Evolutionary conservation across 768 basidiomycete genomes (phyloP).

Genomic region (Suillus fuscotomentosus): DNA sequence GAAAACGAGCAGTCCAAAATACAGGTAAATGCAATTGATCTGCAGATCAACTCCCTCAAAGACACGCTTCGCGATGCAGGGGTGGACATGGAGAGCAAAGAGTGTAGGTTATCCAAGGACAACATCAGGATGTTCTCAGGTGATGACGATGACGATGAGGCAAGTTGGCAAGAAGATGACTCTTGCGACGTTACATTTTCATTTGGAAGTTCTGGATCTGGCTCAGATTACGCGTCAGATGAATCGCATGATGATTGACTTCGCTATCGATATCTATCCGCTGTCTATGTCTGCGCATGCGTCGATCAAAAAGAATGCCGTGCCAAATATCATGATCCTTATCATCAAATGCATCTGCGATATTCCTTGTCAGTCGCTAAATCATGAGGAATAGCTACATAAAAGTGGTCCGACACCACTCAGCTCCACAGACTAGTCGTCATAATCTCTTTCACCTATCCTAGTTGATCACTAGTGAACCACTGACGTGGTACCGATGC

Average conservation of each 20-base stretch:
- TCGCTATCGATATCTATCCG: background rate
- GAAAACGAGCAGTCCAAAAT: background rate
- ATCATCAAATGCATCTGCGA: background rate
- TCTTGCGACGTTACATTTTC: background rate
- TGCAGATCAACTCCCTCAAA: background rate
- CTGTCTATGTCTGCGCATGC: background rate
- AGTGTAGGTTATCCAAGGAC: background rate
- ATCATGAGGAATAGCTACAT: too few species aligned
- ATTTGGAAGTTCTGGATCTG: background rate
- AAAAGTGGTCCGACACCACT: too few species aligned
- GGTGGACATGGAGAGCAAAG: constrained; percentile 1
- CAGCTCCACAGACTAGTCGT: too few species aligned
- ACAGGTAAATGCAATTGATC: background rate
- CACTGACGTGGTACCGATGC: too few species aligned
- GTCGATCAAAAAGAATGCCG: background rate
- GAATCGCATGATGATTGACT: background rate
- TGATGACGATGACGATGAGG: background rate
- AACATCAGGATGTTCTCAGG: background rate
- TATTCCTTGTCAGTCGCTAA: background rate
- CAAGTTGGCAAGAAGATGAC: background rate
- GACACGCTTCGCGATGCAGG: background rate
- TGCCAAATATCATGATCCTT: background rate
- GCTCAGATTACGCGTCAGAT: background rate
- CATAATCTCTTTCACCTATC: too few species aligned
- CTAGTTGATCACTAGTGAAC: too few species aligned